Conservation (phyloP, 169 alveolate species). For the Theileria orientalis region DNA sequence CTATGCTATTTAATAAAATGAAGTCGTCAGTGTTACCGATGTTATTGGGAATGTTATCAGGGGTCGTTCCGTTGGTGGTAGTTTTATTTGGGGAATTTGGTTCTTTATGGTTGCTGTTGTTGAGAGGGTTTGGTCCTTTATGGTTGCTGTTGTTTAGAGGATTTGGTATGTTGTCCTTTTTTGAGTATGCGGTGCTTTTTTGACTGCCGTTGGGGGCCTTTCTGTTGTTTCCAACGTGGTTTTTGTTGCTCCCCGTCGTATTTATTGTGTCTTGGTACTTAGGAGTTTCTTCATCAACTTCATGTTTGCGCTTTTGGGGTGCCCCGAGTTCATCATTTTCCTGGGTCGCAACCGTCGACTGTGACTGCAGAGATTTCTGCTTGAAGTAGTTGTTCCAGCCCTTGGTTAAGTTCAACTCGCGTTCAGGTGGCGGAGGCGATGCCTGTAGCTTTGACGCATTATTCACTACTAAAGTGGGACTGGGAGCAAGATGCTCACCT, state of each 20-base stretch:
- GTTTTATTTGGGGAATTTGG: background rate
- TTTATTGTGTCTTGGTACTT: too few species aligned
- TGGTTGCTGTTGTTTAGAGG: too few species aligned
- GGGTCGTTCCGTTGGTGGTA: background rate
- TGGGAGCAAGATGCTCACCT: background rate
- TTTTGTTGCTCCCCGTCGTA: too few species aligned
- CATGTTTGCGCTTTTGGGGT: background rate
- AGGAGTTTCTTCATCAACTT: background rate
- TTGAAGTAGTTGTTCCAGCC: constrained; percentile 8
- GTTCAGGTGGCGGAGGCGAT: too few species aligned
- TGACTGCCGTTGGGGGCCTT: too few species aligned
- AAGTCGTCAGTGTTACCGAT: too few species aligned
- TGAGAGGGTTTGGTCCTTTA: too few species aligned
- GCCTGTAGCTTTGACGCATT: too few species aligned
- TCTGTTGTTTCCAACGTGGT: too few species aligned
- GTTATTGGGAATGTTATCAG: background rate
- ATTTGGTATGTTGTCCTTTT: too few species aligned
- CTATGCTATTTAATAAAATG: background rate
- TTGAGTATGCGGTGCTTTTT: too few species aligned
- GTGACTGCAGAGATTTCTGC: background rate
- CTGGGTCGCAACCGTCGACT: background rate
- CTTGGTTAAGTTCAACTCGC: background rate
- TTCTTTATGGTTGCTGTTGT: too few species aligned
- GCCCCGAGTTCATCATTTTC: background rate
- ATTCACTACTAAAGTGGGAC: background rate